Evolutionary conservation across 495 filamentous ascomycete species (phyloP).

Genomic region (Extremus antarcticus): DNA sequence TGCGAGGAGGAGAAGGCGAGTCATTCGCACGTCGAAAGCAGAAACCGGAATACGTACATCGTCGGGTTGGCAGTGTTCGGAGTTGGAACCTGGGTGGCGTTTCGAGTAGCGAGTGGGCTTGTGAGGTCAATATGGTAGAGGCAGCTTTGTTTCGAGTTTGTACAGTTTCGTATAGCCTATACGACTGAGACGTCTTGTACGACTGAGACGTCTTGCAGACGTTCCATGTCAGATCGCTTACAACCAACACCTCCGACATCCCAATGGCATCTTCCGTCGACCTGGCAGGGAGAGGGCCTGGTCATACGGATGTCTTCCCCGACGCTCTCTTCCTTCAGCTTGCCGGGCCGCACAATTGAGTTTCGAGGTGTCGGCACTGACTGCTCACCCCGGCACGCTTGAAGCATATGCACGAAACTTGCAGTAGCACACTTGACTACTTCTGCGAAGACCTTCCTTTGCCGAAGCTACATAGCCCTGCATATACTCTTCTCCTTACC

Average conservation of each 20-base stretch:
- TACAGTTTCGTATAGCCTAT: no score
- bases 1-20: conserved; percentile 14
- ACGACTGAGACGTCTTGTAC: no score
- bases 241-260: no score
- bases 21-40: conserved; percentile 24
- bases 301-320: neutral
- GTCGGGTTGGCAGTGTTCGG: conserved; percentile 23
- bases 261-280: no score
- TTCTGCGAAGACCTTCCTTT: neutral
- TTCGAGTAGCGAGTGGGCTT: conserved; percentile 5
- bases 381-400: neutral
- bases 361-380: neutral
- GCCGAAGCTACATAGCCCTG: neutral
- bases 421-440: neutral
- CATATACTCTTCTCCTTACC: neutral
- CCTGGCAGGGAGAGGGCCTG: no score
- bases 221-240: no score
- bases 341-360: neutral
- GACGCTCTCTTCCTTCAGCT: no score
- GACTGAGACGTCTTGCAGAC: no score
- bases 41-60: conserved; percentile 29
- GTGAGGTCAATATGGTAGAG: conserved; percentile 9
- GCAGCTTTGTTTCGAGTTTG: no score
- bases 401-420: neutral
- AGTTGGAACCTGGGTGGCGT: conserved; percentile 17